A percentile compares a stretch with the other conserved stretches of the same genome.
Evolutionary conservation across 2,329 filamentous ascomycete species (phyloP).

Genomic region (Rutstroemia sp.): DNA sequence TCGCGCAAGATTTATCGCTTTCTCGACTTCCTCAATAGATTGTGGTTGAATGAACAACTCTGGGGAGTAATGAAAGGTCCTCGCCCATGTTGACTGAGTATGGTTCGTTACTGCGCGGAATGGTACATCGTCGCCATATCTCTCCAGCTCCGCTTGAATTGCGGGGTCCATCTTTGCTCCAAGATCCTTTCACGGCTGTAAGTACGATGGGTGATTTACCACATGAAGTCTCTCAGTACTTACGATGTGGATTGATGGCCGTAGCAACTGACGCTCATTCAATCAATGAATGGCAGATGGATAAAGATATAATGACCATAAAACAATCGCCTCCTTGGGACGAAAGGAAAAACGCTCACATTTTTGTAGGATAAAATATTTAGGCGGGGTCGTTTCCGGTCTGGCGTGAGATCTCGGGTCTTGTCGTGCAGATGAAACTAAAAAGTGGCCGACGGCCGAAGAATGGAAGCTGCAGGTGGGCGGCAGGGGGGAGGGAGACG

Average conservation of each 20-base stretch:
- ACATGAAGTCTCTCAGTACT: background rate
- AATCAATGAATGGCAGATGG: background rate
- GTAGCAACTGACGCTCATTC: background rate
- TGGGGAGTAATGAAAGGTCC: constrained; percentile 81
- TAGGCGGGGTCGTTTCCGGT: background rate
- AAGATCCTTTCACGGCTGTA: background rate
- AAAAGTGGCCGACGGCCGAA: background rate
- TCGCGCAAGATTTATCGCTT: constrained; percentile 72
- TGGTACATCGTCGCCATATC: constrained; percentile 55
- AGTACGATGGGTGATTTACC: background rate
- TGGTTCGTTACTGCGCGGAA: constrained; percentile 71
- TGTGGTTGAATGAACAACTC: constrained; percentile 87
- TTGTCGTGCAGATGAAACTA: background rate
- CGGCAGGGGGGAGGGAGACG: background rate
- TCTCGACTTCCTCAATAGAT: constrained; percentile 73
- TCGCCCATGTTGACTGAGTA: constrained; percentile 87
- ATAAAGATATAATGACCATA: too few relatives aligned
- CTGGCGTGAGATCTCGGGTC: background rate
- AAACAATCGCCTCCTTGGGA: too few relatives aligned
- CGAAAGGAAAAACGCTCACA: background rate
- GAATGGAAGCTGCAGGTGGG: background rate
- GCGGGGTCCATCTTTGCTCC: constrained; percentile 32
- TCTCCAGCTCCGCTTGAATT: constrained; percentile 47
- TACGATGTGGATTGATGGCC: background rate
- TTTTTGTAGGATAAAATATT: background rate